Base-by-base conservation (phyloP, 2,329 filamentous ascomycete genomes). In the Lomentospora prolificans region DNA sequence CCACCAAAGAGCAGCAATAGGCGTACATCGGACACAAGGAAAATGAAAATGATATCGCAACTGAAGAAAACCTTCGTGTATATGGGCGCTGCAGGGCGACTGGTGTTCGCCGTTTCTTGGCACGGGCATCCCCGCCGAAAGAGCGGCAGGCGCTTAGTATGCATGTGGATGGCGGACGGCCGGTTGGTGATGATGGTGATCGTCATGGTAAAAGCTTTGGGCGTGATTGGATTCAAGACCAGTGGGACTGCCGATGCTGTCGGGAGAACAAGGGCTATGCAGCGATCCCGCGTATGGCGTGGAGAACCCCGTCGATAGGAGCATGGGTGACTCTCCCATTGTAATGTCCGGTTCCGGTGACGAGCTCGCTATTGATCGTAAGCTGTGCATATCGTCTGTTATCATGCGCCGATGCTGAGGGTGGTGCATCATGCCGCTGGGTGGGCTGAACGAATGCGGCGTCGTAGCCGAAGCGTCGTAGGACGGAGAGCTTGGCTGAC, bases 381-480 rank as follows among this genome's bases (percentile, higher is more conserved):
- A 61, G 44, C 64, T 70, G 25, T 66, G 64, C 41, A 70, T 59
- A 50, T 70, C 69, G 50, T 71, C 69, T 3, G 68, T 65, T n/a
- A 71, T 69, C 57, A 71, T 69, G 10, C 67, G 67, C 2, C 66
- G 63, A 5, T 57, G 61, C 14, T 63, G 60, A 39, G 64, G 61
- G 22, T 60, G 60, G 41, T 60, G 39, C 58, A 62, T 31, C 58
- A 61, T 28, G 24, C 53, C 31, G 44, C 24, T 53, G 12, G 53
- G 54, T 6, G 25, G 22, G 7, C 53, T 31, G 14, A 41, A 51
- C 52, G 57, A 58, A 22, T 48, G 55, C 12, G 51, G 33, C 44
- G 57, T 48, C 44, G 53, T 50, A 53, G 36, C 52, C 7, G 53
- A 57, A 10, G 59, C 57, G 44, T 60, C 63, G 52, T 61, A 53